Evolutionary conservation across 2,329 filamentous ascomycete genomes (phyloP), one percentile per base, ranked within the genome.

Genomic region (Penicillium expansum): DNA sequence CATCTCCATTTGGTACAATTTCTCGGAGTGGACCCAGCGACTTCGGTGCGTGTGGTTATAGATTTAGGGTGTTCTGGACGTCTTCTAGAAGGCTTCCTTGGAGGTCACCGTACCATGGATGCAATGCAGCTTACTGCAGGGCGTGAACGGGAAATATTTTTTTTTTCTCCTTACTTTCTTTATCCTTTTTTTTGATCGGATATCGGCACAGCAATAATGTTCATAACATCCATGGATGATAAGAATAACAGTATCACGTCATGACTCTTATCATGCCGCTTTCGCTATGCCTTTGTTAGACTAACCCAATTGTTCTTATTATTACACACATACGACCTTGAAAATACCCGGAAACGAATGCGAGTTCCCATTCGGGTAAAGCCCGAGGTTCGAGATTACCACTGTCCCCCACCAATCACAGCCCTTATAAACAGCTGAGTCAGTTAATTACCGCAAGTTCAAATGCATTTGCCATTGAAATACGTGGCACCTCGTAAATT

Each of bases 81-180:
- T 69, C 62, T 73, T 73, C 70, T 72, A 71, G 70, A 73, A 73
- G 63, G 45, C 56, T 65, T 64, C 56, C 48, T 57, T 57, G 24
- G 35, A 27, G 5, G 44, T 27, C 16, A 52, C 35, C 29, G 53
- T 62, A 57, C 65, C 61, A 60, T 61, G 62, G 61, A 37, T 57
- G 56, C 41, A 60, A 62, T 62, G 64, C 64, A 62, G 38, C 35
- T 55, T 44, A 49, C 48, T 50, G 37, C 35, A 39, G 18, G n/a
- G 33, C 16, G 30, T 49, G 22, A 18, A 38, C 11, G 22, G 51
- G 43, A 18, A 33, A 20, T 27, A 8, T 22, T 44, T 44, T 7
- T 44, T 5, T 1, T 32, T 35, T 18, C 33, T 27, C 20, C 16
- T 10, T 16, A 20, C 16, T 10, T 16, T 39, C 10, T 20, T 22